phyloP scores from a whole-genome alignment of 108 stramenopile species.

The Nitzschia sp. region DNA sequence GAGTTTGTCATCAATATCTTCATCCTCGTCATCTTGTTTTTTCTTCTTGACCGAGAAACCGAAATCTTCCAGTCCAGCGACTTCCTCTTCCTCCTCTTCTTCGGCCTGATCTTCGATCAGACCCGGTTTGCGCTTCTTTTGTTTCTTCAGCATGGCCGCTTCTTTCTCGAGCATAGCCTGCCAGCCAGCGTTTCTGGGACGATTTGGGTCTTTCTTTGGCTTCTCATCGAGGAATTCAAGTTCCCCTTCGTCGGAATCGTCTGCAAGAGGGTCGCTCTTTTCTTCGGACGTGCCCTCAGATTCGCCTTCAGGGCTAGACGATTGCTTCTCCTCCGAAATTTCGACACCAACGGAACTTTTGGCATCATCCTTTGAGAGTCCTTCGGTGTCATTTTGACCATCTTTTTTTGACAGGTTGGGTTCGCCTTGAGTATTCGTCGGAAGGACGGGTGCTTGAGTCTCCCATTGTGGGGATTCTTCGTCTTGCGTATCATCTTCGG shows the following conservation, averaged over 20 bases:
- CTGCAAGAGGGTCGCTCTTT: not conserved
- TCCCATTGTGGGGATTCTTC: conserved; percentile 7
- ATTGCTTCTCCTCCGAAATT: not conserved
- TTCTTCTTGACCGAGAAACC: conserved; percentile 76
- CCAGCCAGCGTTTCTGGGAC: conserved; percentile 70
- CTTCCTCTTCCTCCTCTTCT: conserved; percentile 90
- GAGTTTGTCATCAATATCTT: conserved; percentile 50
- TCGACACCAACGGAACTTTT: not conserved
- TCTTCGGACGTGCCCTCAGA: not conserved
- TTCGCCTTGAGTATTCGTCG: not conserved
- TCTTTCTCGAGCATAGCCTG: conserved; percentile 77
- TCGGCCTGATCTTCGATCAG: conserved; percentile 88
- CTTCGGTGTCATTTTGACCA: not conserved
- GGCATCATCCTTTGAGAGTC: not conserved
- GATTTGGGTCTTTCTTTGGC: not conserved
- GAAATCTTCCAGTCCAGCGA: conserved; percentile 89
- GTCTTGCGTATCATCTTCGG: not conserved
- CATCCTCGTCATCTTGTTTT: conserved; percentile 77
- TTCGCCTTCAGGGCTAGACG: not conserved
- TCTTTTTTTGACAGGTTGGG: not conserved
- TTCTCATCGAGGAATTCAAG: conserved; percentile 26
- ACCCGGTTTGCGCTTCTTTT: conserved; percentile 49
- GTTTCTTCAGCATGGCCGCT: conserved; percentile 67
- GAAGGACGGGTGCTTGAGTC: not conserved
- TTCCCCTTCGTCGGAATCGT: conserved; percentile 38